Percentiles rank a stretch among this genome's conserved stretches.
Evolutionary conservation across 495 filamentous ascomycete genomes (phyloP).

Genomic region (Penicillium atrosanguineum): DNA sequence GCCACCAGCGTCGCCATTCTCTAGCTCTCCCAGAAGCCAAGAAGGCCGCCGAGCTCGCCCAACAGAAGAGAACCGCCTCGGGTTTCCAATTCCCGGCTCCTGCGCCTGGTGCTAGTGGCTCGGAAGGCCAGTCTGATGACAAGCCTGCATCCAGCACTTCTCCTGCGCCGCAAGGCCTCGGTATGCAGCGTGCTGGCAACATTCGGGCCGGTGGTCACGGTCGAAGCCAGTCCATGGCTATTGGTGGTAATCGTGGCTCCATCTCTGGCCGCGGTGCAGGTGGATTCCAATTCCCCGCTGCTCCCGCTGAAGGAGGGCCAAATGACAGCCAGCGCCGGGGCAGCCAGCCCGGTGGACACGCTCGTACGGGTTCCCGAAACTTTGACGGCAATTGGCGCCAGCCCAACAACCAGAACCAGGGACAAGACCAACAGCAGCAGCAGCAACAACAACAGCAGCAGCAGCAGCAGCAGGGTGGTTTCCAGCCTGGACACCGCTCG

Average conservation of each 20-base stretch:
- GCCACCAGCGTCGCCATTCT: constrained; percentile 92
- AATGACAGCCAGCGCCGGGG: constrained; percentile 69
- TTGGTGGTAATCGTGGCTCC: constrained; percentile 55
- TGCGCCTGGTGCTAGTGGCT: constrained; percentile 59
- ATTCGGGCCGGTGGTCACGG: constrained; percentile 55
- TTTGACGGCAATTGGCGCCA: constrained; percentile 99
- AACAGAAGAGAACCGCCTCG: constrained; percentile 91
- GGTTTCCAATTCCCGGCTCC: constrained; percentile 84
- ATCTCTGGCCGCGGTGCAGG: constrained; percentile 58
- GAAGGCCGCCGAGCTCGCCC: constrained; percentile 93
- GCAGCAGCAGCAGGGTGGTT: constrained; percentile 58
- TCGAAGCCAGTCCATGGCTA: constrained; percentile 68
- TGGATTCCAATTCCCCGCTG: constrained; percentile 68
- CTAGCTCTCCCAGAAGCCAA: constrained; percentile 93
- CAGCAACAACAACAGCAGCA: constrained; percentile 60
- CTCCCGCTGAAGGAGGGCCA: constrained; percentile 50
- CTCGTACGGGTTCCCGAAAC: constrained; percentile 79
- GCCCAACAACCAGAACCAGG: constrained; percentile 63
- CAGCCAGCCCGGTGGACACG: constrained; percentile 65
- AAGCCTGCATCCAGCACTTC: constrained; percentile 35
- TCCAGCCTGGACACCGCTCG: constrained; percentile 89
- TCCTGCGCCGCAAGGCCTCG: constrained; percentile 40
- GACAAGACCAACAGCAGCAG: constrained; percentile 56
- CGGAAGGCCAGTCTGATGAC: constrained; percentile 46
- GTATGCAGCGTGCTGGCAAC: constrained; percentile 50